These are phyloP conservation scores for Diaporthe ilicicola DNA, from an alignment of 2,329 filamentous ascomycete genomes.

Conservation along the genomic window DNA sequence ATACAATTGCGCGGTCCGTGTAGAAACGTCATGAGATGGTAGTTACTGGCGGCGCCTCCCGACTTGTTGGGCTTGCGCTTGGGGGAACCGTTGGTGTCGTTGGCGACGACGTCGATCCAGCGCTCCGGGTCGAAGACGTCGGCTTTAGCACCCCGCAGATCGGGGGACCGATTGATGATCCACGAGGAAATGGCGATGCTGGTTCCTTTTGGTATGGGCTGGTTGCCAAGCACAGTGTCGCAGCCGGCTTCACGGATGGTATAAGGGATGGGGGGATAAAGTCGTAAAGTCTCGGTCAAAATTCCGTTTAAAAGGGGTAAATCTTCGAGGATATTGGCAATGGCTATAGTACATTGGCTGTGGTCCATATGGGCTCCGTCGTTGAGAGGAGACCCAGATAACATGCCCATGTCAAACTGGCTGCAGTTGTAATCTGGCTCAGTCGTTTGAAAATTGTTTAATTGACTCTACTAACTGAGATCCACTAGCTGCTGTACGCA, in stretches of 20 bases:
- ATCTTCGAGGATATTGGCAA: constrained; percentile 59
- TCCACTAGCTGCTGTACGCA: not conserved
- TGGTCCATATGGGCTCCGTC: no score
- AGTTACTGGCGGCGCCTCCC: constrained; percentile 77
- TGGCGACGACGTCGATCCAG: constrained; percentile 58
- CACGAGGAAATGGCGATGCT: constrained; percentile 64
- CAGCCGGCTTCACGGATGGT: constrained; percentile 68
- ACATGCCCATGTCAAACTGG: constrained; percentile 76
- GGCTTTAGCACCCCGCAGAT: constrained; percentile 74
- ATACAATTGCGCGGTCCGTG: constrained; percentile 78
- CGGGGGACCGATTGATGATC: constrained; percentile 69
- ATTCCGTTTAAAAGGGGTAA: constrained; percentile 76
- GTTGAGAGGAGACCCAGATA: constrained; percentile 66
- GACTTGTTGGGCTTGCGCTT: constrained; percentile 57
- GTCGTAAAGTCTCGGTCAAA: constrained; percentile 72
- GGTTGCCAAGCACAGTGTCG: constrained; percentile 64
- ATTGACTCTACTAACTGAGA: no score
- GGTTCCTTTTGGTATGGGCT: constrained; percentile 72
- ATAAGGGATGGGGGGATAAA: constrained; percentile 72
- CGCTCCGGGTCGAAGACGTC: constrained; percentile 74
- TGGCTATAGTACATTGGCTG: not conserved
- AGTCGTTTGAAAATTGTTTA: no score
- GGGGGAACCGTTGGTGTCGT: not conserved
- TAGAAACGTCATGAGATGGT: constrained; percentile 73
- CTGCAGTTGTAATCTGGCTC: constrained; percentile 82